Percentiles rank a stretch among this genome's conserved stretches.
Conservation (phyloP, 345 rosid genomes). For the Rhizophora apiculata region DNA sequence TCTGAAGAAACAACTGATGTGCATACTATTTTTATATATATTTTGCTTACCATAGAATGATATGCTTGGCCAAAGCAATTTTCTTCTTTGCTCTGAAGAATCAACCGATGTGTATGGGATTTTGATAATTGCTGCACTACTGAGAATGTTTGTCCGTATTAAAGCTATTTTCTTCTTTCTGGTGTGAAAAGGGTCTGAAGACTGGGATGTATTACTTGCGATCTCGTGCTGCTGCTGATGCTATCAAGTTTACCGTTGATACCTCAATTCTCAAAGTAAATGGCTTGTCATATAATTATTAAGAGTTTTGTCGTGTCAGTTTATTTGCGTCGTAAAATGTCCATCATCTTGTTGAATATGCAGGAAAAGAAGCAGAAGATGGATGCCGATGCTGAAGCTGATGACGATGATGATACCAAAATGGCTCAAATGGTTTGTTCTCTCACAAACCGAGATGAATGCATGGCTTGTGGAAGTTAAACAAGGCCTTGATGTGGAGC, state of each 20-base stretch:
- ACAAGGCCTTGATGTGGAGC: too few relatives aligned
- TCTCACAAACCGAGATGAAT: conserved; percentile 74
- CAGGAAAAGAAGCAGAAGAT: conserved; percentile 41
- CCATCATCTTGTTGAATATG: conserved; percentile 2
- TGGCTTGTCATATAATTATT: neutral
- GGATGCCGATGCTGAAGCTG: conserved; percentile 10
- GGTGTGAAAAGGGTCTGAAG: conserved; percentile 61
- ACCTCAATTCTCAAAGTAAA: conserved; percentile 62
- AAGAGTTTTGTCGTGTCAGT: neutral
- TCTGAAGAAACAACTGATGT: neutral
- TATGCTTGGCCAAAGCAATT: neutral
- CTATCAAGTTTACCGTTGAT: conserved; percentile 96
- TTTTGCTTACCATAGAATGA: neutral
- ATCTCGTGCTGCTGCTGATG: conserved; percentile 95
- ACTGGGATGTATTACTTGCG: conserved; percentile 92
- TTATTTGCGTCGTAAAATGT: neutral
- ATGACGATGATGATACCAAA: conserved; percentile 46
- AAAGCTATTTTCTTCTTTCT: neutral
- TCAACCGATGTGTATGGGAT: too few relatives aligned
- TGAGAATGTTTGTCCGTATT: too few relatives aligned
- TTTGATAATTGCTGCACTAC: too few relatives aligned
- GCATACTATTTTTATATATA: too few relatives aligned
- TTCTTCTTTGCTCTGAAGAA: neutral
- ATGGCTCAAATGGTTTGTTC: conserved; percentile 92
- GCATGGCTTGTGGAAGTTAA: conserved; percentile 82